These are phyloP conservation scores for Tylopilus rubrobrunneus DNA, from an alignment of 768 basidiomycete species.

Conservation along the genomic window DNA sequence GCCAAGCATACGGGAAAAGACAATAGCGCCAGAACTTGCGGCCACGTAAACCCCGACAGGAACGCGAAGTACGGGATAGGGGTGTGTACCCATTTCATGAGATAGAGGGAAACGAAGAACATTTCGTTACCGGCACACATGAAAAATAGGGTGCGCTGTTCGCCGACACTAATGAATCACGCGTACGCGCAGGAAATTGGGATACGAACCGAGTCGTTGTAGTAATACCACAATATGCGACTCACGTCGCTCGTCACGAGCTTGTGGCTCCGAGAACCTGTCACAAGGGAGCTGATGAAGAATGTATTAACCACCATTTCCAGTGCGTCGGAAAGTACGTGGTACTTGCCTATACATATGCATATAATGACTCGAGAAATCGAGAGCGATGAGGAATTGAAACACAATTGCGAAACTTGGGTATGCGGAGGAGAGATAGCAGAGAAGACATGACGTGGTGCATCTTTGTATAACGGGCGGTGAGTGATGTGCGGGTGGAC, in stretches of 20 bases:
- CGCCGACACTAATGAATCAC: background rate
- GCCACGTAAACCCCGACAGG: constrained; percentile 57
- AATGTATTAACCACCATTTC: constrained; percentile 6
- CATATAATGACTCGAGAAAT: constrained; percentile 99
- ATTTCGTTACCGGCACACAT: constrained; percentile 95
- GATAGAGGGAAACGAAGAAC: constrained; percentile 93
- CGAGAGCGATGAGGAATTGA: constrained; percentile 93
- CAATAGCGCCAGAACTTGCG: constrained; percentile 61
- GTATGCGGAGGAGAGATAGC: constrained; percentile 90
- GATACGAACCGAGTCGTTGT: constrained; percentile 80
- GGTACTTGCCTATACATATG: constrained; percentile 92
- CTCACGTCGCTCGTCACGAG: constrained; percentile 89
- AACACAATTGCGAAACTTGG: constrained; percentile 81
- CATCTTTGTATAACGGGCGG: constrained; percentile 53
- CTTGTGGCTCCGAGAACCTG: constrained; percentile 93
- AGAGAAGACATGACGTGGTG: constrained; percentile 92
- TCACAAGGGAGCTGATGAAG: constrained; percentile 76
- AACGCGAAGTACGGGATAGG: constrained; percentile 48
- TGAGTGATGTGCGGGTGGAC: background rate
- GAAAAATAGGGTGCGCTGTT: constrained; percentile 79
- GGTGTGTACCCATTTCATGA: constrained; percentile 77
- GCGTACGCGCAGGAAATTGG: background rate
- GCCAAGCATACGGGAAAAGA: constrained; percentile 64
- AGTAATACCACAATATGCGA: constrained; percentile 87
- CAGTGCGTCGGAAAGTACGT: background rate